These are phyloP conservation scores for Zygoascus bituminiphila DNA, from an alignment of 805 yeast species.

Conservation along the genomic window DNA sequence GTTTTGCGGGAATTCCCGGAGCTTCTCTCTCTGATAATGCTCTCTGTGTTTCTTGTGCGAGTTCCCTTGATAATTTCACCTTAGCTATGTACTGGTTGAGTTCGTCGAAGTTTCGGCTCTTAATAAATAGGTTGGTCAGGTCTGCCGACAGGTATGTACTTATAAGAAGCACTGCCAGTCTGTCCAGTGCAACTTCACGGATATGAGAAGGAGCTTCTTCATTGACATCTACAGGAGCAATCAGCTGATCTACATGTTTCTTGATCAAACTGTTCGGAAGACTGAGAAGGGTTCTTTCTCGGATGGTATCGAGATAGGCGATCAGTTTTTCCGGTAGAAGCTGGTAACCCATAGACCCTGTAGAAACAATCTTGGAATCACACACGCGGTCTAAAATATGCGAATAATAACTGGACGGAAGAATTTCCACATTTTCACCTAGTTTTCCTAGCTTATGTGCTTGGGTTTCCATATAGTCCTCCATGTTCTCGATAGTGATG, in stretches of 20 bases:
- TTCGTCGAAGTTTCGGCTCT: constrained; percentile 15
- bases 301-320: constrained; percentile 15
- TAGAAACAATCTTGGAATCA: not conserved
- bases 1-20: constrained; percentile 1
- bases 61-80: constrained; percentile 14
- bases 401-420: constrained; percentile 2
- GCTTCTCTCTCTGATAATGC: constrained; percentile 10
- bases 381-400: not conserved
- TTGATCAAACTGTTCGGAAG: constrained; percentile 16
- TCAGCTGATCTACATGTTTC: constrained; percentile 13
- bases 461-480: constrained; percentile 16
- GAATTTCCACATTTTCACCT: constrained; percentile 2
- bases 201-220: constrained; percentile 15
- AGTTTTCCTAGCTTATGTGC: constrained; percentile 11
- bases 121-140: constrained; percentile 6
- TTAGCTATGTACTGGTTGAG: constrained; percentile 18
- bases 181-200: constrained; percentile 13
- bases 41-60: constrained; percentile 15
- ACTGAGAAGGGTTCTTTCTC: constrained; percentile 10
- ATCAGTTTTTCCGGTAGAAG: constrained; percentile 12
- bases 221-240: constrained; percentile 15
- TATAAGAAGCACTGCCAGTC: constrained; percentile 14
- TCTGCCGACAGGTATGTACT: constrained; percentile 13
- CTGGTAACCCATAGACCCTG: constrained; percentile 3
- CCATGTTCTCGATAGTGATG: constrained; percentile 22